Evolutionary conservation across 352 stramenopile species (phyloP), one percentile per base, ranked within the genome.

Genomic region (Pythium phragmitis): DNA sequence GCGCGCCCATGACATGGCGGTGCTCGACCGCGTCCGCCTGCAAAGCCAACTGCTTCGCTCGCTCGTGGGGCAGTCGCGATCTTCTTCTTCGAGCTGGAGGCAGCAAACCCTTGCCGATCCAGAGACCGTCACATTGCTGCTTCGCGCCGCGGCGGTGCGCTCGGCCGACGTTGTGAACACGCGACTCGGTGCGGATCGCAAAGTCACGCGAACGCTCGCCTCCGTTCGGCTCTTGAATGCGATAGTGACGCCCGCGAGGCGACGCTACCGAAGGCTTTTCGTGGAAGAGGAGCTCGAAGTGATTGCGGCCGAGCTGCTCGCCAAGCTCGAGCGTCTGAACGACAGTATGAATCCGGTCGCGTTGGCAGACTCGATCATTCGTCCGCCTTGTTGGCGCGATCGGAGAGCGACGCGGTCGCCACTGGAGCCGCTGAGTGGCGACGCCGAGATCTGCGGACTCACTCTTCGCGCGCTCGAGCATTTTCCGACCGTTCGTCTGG

Each of bases 401-500:
- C 55, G 43, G 19, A 46, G 7, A 17, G 0, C n/a, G 9, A 13
- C 45, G 1, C 33, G 11, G 5, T 60, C 60, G 26, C 39, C 51
- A 3, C 52, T 94, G 0, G 73, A 90, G 30, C 57, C 80, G 16
- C 49, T 96, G 7, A 85, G 73, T n/a, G 89, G 90, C 19, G 78
- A 94, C 0, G 77, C 94, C 5, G 67, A 88, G 12, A 64, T 97
- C 2, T 57, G 57, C 23, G 77, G 69, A n/a, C 60, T 82, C n/a
- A 74, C 73, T 7, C 73, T 87, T 8, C 85, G 74, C 46, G 86
- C 85, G 0, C 55, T 87, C 11, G 77, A 87, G 41, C 79, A 96
- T 63, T 97, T 97, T 56, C 86, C 89, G 0, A 93, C 88, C 1
- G 74, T 96, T 7, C 66, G 71, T 17, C 60, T 96, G 11, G 56